These are phyloP conservation scores for Paramecium biaurelia DNA, from an alignment of 73 alveolate species.

Conservation along the genomic window DNA sequence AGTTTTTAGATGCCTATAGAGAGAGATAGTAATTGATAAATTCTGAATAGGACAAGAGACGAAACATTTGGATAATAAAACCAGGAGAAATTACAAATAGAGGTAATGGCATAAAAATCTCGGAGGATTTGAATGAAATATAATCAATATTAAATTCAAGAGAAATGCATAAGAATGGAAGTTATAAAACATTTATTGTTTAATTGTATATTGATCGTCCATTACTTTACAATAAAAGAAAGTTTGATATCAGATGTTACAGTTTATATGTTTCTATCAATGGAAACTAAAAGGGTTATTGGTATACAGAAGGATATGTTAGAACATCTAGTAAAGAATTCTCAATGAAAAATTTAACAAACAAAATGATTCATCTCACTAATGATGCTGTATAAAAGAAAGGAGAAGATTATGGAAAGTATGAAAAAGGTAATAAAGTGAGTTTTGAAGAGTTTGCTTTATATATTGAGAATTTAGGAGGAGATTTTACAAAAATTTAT, in stretches of 20 bases:
- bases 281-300: slow-evolving; percentile 89
- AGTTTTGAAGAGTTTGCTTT: slow-evolving; percentile 78
- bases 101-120: slow-evolving; percentile 85
- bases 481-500: slow-evolving; percentile 69
- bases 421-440: slow-evolving; percentile 88
- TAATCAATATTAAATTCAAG: slow-evolving; percentile 50
- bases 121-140: slow-evolving; percentile 72
- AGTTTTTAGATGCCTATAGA: slow-evolving; percentile 39
- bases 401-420: slow-evolving; percentile 92
- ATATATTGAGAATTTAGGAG: slow-evolving; percentile 76
- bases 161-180: slow-evolving; percentile 68
- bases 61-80: slow-evolving; percentile 64
- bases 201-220: slow-evolving; percentile 97
- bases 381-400: slow-evolving; percentile 96
- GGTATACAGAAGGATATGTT: slow-evolving; percentile 96
- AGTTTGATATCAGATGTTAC: slow-evolving; percentile 95
- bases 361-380: slow-evolving; percentile 91
- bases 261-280: slow-evolving; percentile 79
- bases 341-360: slow-evolving; percentile 83
- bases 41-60: not conserved
- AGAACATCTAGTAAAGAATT: slow-evolving; percentile 91
- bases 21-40: slow-evolving; percentile 29
- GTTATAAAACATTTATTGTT: slow-evolving; percentile 76
- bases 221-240: slow-evolving; percentile 88
- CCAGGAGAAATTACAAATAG: slow-evolving; percentile 86